Evolutionary conservation across 169 alveolate species (phyloP).

Genomic region (Pseudocohnilembus persalinus): DNA sequence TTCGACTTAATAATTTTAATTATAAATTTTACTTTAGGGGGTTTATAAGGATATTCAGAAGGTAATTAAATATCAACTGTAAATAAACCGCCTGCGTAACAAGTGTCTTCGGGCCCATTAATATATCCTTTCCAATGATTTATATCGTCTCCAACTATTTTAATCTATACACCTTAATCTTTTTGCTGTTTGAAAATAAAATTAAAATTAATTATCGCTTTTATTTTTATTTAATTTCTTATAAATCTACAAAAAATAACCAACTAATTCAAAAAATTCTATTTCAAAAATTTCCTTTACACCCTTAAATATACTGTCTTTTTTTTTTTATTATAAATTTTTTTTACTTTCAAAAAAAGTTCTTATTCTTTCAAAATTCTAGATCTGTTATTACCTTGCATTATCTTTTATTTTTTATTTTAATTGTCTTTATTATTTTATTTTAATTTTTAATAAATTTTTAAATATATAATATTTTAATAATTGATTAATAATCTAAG

Average conservation of each 20-base stretch:
- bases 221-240: too few relatives aligned
- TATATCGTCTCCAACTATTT: conserved; percentile 79
- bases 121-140: conserved; percentile 90
- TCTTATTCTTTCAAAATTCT: not conserved
- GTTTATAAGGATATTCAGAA: conserved; percentile 93
- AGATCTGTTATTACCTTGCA: not conserved
- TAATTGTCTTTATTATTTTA: too few relatives aligned
- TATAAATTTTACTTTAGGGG: conserved; percentile 77
- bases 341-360: not conserved
- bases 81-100: conserved; percentile 94
- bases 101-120: conserved; percentile 93
- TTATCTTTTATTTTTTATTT: not conserved
- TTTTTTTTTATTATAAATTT: too few relatives aligned
- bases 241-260: too few relatives aligned
- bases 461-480: too few relatives aligned
- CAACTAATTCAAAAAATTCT: too few relatives aligned
- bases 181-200: conserved; percentile 18
- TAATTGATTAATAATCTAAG: too few relatives aligned
- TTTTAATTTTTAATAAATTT: too few relatives aligned
- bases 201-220: too few relatives aligned
- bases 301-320: not conserved
- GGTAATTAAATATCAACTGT: conserved; percentile 91
- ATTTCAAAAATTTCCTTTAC: too few relatives aligned
- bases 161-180: conserved; percentile 72
- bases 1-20: not conserved